Conservation (phyloP, 1,284 basidiomycete genomes). For the Cryptococcus wingfieldii region DNA sequence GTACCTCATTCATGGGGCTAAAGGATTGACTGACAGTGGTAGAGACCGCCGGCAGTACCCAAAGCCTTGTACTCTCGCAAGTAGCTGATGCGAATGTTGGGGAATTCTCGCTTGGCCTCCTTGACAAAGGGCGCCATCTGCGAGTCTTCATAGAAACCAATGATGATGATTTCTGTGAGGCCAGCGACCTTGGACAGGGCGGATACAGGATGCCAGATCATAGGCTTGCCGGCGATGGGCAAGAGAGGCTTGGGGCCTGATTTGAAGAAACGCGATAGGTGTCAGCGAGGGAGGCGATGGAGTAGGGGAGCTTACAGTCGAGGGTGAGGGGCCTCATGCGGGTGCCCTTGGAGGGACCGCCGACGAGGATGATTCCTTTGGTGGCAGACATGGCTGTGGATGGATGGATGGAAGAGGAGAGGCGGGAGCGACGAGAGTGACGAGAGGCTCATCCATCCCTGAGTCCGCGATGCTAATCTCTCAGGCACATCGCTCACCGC, state of each 20-base stretch:
- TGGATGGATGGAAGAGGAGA: slow-evolving; percentile 2
- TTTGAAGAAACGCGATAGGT: background rate
- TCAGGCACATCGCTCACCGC: too few relatives aligned
- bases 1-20: background rate
- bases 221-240: slow-evolving; percentile 52
- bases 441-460: too few relatives aligned
- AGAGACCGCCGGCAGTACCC: slow-evolving; percentile 52
- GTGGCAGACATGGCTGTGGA: slow-evolving; percentile 34
- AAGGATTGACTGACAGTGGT: slow-evolving; percentile 37
- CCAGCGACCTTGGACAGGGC: slow-evolving; percentile 51
- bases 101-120: slow-evolving; percentile 52
- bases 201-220: slow-evolving; percentile 54
- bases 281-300: background rate
- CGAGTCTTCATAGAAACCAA: slow-evolving; percentile 55
- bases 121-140: slow-evolving; percentile 52
- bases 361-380: slow-evolving; percentile 48
- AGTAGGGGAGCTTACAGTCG: slow-evolving; percentile 40
- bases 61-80: slow-evolving; percentile 53
- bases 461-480: too few relatives aligned
- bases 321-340: slow-evolving; percentile 53
- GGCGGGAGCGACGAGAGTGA: background rate
- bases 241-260: slow-evolving; percentile 51
- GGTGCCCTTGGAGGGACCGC: slow-evolving; percentile 49
- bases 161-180: slow-evolving; percentile 52
- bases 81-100: slow-evolving; percentile 52